Evolutionary conservation across 768 basidiomycete genomes (phyloP).

Genomic region (Suillus spraguei): DNA sequence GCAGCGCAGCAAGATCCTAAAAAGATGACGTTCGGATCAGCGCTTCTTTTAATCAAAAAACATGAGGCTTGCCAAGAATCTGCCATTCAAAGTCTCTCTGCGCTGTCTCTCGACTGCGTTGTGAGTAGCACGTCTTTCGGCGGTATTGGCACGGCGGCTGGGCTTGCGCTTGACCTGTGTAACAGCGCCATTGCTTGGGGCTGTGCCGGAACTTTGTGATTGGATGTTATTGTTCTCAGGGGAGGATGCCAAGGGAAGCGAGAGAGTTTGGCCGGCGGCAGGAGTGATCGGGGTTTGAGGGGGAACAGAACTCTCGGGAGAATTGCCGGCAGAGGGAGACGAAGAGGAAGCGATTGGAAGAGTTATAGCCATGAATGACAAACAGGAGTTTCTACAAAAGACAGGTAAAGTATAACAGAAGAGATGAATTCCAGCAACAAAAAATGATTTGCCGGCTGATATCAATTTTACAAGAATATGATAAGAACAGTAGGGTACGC

Average conservation of each 20-base stretch:
- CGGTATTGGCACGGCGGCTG: conserved; percentile 89
- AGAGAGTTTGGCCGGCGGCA: conserved; percentile 34
- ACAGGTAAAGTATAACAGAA: conserved; percentile 14
- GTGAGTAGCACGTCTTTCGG: conserved; percentile 94
- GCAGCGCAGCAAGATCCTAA: conserved; percentile 89
- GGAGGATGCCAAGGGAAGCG: conserved; percentile 36
- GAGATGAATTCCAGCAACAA: not conserved
- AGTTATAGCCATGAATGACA: conserved; percentile 37
- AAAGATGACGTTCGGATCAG: conserved; percentile 10
- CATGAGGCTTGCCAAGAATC: conserved; percentile 72
- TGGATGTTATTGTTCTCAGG: conserved; percentile 21
- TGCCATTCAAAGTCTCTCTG: conserved; percentile 89
- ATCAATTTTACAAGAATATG: conserved; percentile 27
- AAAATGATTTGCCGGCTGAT: conserved; percentile 22
- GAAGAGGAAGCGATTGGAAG: conserved; percentile 42
- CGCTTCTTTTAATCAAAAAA: conserved; percentile 11
- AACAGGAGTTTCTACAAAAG: conserved; percentile 20
- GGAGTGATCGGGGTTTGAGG: conserved; percentile 55
- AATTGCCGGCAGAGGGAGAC: conserved; percentile 39
- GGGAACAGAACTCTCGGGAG: conserved; percentile 44
- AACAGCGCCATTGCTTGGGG: conserved; percentile 22
- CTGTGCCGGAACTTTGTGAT: conserved; percentile 23
- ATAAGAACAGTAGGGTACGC: conserved; percentile 40
- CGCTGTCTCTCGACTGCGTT: conserved; percentile 96
- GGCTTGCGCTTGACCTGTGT: conserved; percentile 77